Evolutionary conservation across 192 early-diverging fungal genomes (phyloP).

Genomic region (Coemansia asiatica): DNA sequence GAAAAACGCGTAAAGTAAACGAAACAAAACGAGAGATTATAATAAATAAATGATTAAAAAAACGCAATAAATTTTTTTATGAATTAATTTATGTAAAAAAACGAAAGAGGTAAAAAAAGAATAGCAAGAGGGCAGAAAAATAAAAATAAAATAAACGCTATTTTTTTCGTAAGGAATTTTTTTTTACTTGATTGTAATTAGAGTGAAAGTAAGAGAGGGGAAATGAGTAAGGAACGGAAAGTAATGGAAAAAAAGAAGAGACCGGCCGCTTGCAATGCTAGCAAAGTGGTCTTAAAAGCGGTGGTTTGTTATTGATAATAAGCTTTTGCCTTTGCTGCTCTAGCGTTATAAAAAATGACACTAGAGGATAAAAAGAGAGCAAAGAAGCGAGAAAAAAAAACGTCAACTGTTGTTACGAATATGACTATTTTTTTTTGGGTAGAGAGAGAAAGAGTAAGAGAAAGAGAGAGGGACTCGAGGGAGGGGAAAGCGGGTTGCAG

Average conservation of each 20-base stretch:
- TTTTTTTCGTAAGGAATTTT: not conserved
- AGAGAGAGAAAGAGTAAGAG: no score
- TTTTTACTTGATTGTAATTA: not conserved
- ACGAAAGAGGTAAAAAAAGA: not conserved
- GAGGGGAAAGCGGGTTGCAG: no score
- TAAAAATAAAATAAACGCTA: not conserved
- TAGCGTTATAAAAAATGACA: no score
- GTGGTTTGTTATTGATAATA: no score
- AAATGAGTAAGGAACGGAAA: not conserved
- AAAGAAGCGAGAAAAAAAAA: no score
- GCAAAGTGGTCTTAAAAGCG: not conserved
- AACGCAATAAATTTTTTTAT: not conserved
- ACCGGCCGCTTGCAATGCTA: not conserved
- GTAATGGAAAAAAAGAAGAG: not conserved
- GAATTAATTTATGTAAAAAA: not conserved
- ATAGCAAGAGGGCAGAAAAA: not conserved
- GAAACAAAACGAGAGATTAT: constrained; percentile 8
- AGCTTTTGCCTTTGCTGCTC: no score
- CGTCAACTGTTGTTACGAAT: no score
- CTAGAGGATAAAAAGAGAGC: no score
- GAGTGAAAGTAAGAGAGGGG: not conserved
- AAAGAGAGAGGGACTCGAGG: no score
- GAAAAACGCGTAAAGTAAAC: constrained; percentile 12
- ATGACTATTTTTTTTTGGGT: no score
- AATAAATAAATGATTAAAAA: constrained; percentile 5